Conservation (phyloP, 2,329 filamentous ascomycete genomes). For the Calonectria fujianensis region DNA sequence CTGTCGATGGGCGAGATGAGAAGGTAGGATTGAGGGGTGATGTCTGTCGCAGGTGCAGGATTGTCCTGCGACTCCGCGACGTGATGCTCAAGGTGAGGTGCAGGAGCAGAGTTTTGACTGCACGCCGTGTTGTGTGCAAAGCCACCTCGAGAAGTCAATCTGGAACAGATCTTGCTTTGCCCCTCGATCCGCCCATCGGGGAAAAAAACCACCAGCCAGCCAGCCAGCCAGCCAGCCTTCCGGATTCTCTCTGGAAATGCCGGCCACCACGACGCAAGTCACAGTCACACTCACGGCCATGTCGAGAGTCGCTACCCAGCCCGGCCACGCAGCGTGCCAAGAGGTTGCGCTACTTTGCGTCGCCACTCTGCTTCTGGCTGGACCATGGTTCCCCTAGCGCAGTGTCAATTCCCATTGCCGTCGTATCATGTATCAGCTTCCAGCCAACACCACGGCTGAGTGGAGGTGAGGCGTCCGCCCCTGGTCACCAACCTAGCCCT, state of each 20-base stretch:
- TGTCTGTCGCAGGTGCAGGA: neutral
- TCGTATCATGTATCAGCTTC: conserved; percentile 34
- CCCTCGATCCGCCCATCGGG: neutral
- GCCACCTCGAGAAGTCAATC: conserved; percentile 11
- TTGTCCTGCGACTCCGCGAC: too few species aligned
- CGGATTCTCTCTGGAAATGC: neutral
- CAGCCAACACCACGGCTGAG: conserved; percentile 26
- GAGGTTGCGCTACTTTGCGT: neutral
- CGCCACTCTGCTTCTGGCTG: conserved; percentile 14
- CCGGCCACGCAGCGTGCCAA: conserved; percentile 6
- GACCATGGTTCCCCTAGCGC: conserved; percentile 32
- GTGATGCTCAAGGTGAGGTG: neutral
- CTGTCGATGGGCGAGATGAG: conserved; percentile 31
- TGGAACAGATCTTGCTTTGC: conserved; percentile 3
- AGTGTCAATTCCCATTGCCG: conserved; percentile 26
- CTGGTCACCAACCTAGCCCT: conserved; percentile 19
- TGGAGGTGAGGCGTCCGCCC: conserved; percentile 30
- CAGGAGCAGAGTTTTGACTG: conserved; percentile 10
- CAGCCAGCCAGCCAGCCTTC: neutral
- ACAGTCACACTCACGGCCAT: neutral
- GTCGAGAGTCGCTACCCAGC: neutral
- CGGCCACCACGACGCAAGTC: neutral
- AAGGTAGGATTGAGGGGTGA: conserved; percentile 19
- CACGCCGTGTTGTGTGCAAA: neutral
- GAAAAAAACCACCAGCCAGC: neutral